Evolutionary conservation across 78 protist species (phyloP).

Genomic region (Neovahlkampfia damariscottae): DNA sequence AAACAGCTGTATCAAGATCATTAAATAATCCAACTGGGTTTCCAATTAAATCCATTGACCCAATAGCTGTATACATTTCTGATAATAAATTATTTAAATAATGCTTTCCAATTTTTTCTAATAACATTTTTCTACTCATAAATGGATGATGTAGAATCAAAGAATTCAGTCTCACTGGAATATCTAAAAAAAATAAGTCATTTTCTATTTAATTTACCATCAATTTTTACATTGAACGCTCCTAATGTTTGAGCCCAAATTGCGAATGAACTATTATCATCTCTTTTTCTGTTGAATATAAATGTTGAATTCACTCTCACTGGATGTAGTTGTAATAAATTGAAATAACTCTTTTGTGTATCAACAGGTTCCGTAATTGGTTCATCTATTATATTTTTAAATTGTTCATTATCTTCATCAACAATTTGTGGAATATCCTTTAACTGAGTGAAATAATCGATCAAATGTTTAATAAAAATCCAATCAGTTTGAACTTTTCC

Average conservation of each 20-base stretch:
- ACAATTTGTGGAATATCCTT: background rate
- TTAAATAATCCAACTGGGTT: constrained; percentile 58
- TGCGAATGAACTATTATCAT: background rate
- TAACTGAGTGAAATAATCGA: background rate
- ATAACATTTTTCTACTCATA: background rate
- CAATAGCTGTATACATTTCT: constrained; percentile 49
- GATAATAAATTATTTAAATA: constrained; percentile 26
- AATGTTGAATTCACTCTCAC: background rate
- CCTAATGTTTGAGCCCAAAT: background rate
- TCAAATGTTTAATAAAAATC: background rate
- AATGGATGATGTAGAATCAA: constrained; percentile 3
- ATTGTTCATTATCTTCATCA: background rate
- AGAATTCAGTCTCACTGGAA: background rate
- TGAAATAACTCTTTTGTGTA: background rate
- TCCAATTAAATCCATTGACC: constrained; percentile 59
- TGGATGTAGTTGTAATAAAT: background rate
- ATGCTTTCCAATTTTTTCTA: background rate
- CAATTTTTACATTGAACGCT: background rate
- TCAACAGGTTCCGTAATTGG: no score
- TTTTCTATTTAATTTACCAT: no score
- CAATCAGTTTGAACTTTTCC: background rate
- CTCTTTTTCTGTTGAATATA: background rate
- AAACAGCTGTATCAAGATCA: background rate
- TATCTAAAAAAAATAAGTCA: no score
- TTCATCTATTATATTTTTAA: no score